These are phyloP conservation scores for Voacanga thouarsii DNA, from an alignment of 257 asterid species.

Conservation along the genomic window DNA sequence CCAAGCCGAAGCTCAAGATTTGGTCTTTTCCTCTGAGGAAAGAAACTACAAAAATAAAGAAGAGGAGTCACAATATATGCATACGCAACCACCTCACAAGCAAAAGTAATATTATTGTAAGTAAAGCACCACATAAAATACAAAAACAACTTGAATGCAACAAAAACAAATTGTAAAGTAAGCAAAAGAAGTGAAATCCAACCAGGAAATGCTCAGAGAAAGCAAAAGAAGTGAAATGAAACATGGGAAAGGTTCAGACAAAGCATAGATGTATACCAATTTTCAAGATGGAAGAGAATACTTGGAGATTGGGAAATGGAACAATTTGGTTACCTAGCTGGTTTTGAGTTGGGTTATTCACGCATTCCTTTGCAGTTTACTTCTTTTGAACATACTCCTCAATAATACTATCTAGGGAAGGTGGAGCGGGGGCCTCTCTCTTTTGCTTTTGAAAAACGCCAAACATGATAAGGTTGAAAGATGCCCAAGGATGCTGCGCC, in stretches of 20 bases:
- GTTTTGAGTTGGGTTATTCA: neutral
- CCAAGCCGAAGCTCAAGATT: neutral
- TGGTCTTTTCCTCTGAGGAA: neutral
- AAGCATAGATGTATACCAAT: neutral
- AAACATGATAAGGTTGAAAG: neutral
- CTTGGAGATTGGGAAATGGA: constrained; percentile 5
- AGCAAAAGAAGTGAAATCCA: neutral
- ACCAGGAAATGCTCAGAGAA: neutral
- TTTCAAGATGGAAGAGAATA: constrained; percentile 3
- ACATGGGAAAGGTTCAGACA: neutral
- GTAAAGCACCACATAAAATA: neutral
- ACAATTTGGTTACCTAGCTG: neutral
- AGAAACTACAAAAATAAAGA: neutral
- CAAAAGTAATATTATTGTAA: neutral
- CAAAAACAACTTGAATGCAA: neutral
- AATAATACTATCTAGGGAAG: neutral
- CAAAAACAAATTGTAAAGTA: neutral
- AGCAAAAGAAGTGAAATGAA: neutral
- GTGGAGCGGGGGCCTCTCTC: neutral
- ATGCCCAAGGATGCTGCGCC: neutral
- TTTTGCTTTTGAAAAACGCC: neutral
- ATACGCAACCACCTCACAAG: neutral
- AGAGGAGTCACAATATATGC: neutral
- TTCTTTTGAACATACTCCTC: neutral
- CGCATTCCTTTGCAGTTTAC: neutral